Percentiles rank a stretch among this genome's conserved stretches.
Conservation (phyloP, 306 rosid species). For the Trifolium dubium region DNA sequence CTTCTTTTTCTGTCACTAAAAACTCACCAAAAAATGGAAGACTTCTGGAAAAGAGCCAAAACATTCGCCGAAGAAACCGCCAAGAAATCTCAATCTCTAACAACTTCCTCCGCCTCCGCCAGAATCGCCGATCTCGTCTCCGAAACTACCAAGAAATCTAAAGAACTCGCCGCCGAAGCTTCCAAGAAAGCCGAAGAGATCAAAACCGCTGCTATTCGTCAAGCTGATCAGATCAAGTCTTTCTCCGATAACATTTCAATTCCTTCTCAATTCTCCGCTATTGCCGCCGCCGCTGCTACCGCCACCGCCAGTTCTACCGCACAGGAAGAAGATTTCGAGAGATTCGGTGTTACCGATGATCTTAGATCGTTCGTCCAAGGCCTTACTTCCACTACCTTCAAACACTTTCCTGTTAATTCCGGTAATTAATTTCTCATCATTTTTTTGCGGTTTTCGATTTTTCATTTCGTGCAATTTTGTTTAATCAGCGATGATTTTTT, state of each 20-base stretch:
- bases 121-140: slow-evolving; percentile 87
- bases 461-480: neutral
- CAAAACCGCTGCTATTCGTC: slow-evolving; percentile 71
- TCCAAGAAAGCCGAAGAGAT: slow-evolving; percentile 88
- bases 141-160: slow-evolving; percentile 90
- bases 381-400: slow-evolving; percentile 85
- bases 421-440: slow-evolving; percentile 54
- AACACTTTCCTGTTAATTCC: slow-evolving; percentile 70
- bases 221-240: slow-evolving; percentile 90
- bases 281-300: slow-evolving; percentile 33
- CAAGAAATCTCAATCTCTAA: slow-evolving; percentile 70
- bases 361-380: slow-evolving; percentile 87
- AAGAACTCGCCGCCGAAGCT: slow-evolving; percentile 92
- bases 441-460: neutral
- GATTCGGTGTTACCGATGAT: slow-evolving; percentile 79
- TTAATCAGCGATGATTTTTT: neutral
- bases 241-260: slow-evolving; percentile 71
- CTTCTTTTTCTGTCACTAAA: slow-evolving; percentile 7
- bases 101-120: slow-evolving; percentile 63
- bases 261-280: slow-evolving; percentile 70
- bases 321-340: slow-evolving; percentile 50
- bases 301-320: slow-evolving; percentile 38
- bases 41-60: slow-evolving; percentile 87
- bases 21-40: slow-evolving; percentile 62
- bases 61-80: slow-evolving; percentile 94